These are phyloP conservation scores for Paraphoma sp. DNA, from an alignment of 2,329 filamentous ascomycete genomes.

Conservation along the genomic window DNA sequence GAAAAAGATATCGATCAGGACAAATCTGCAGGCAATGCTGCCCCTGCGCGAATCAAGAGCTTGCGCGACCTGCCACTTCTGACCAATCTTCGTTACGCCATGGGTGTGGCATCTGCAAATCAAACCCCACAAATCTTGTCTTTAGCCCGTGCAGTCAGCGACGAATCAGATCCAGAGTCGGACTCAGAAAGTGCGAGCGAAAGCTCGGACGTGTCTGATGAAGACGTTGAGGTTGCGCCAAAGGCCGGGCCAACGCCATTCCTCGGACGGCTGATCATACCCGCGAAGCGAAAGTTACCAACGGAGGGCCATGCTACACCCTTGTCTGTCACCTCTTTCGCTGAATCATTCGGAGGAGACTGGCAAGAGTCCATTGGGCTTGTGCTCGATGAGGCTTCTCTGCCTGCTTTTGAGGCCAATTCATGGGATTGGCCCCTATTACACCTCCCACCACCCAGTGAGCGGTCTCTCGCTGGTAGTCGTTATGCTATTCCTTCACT, in stretches of 20 bases:
- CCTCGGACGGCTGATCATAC: constrained; percentile 22
- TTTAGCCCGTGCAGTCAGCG: constrained; percentile 23
- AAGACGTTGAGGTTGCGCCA: constrained; percentile 24
- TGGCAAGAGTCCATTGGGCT: constrained; percentile 31
- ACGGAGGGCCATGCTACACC: constrained; percentile 46
- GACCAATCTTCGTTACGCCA: constrained; percentile 39
- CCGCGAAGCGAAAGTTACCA: constrained; percentile 42
- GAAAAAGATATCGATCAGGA: constrained; percentile 11
- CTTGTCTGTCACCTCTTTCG: constrained; percentile 43
- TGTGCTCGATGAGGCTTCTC: constrained; percentile 35
- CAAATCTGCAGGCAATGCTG: background rate
- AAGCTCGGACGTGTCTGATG: constrained; percentile 28
- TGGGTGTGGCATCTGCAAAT: constrained; percentile 30
- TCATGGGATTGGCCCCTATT: constrained; percentile 47
- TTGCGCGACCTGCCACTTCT: constrained; percentile 37
- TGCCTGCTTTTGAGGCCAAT: constrained; percentile 40
- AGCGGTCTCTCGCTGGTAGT: constrained; percentile 19
- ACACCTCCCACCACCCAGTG: constrained; percentile 34
- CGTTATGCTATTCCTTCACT: constrained; percentile 40
- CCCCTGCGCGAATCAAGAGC: constrained; percentile 23
- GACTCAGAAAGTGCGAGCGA: constrained; percentile 31
- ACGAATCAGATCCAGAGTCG: constrained; percentile 34
- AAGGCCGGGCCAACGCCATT: constrained; percentile 20
- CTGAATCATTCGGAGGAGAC: constrained; percentile 41
- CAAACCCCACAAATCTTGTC: constrained; percentile 22